A percentile compares a stretch with the other conserved stretches of the same genome.
These are phyloP conservation scores for Amyloporia xantha DNA, from an alignment of 768 basidiomycete genomes.

Conservation along the genomic window DNA sequence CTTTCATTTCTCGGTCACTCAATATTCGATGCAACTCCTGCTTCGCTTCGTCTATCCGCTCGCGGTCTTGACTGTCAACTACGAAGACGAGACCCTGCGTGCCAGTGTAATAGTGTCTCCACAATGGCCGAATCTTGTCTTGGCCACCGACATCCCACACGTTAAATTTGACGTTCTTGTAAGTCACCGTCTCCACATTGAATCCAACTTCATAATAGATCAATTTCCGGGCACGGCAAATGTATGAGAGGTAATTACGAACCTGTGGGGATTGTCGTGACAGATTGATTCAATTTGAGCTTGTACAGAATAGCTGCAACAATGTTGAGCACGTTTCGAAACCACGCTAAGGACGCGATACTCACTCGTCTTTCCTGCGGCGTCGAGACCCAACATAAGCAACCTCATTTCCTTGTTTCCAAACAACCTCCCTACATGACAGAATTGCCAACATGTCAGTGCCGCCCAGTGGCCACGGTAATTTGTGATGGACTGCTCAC, in stretches of 20 bases:
- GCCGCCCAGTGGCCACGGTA: background rate
- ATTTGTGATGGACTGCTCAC: conserved; percentile 32
- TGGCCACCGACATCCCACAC: conserved; percentile 99
- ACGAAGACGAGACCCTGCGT: conserved; percentile 98
- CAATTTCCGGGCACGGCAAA: background rate
- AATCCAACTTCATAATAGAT: conserved; percentile 68
- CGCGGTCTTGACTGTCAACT: conserved; percentile 93
- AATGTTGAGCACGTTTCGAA: conserved; percentile 8
- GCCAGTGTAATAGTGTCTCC: conserved; percentile 99
- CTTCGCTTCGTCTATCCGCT: conserved; percentile 94
- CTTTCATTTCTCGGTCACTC: conserved; percentile 97
- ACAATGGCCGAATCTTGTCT: conserved; percentile 97
- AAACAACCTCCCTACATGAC: conserved; percentile 75
- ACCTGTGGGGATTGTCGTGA: conserved; percentile 98
- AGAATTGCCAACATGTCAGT: conserved; percentile 3
- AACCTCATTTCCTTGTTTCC: conserved; percentile 99
- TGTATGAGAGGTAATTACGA: conserved; percentile 18
- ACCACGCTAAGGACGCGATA: conserved; percentile 13
- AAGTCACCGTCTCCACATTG: conserved; percentile 98
- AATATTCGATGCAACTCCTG: conserved; percentile 94
- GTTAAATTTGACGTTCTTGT: conserved; percentile 96
- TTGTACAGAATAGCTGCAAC: conserved; percentile 91
- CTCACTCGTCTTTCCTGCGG: conserved; percentile 97
- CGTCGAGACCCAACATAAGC: conserved; percentile 95
- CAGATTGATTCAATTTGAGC: conserved; percentile 96